phyloP scores from a whole-genome alignment of 1,139 yeast species.

The Lodderomyces metapsilosis region DNA sequence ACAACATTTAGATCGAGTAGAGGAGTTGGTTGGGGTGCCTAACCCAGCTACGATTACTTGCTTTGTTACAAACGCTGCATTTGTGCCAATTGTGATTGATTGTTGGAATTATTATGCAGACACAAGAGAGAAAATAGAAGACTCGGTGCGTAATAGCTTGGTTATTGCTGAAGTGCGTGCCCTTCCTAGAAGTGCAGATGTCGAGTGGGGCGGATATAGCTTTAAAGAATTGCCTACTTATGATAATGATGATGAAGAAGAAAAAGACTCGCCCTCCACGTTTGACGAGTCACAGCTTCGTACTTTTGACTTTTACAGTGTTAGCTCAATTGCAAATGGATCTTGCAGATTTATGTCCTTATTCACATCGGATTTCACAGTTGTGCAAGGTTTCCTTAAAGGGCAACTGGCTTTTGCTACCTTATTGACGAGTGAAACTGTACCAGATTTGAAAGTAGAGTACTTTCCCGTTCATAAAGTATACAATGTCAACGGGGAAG shows the following conservation, averaged over 20 bases:
- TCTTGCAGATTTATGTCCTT: slow-evolving; percentile 12
- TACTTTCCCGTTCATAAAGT: slow-evolving; percentile 26
- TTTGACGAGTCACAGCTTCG: neutral
- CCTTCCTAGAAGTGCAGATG: slow-evolving; percentile 67
- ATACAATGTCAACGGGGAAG: slow-evolving; percentile 20
- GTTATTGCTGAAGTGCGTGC: slow-evolving; percentile 57
- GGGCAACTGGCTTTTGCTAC: neutral
- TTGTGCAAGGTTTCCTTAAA: slow-evolving; percentile 10
- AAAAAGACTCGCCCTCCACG: neutral
- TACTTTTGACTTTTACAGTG: slow-evolving; percentile 13
- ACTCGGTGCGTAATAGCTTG: slow-evolving; percentile 21
- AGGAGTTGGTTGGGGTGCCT: slow-evolving; percentile 48
- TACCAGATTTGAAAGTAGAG: slow-evolving; percentile 15
- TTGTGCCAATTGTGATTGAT: slow-evolving; percentile 26
- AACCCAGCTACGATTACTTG: slow-evolving; percentile 52
- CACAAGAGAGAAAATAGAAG: slow-evolving; percentile 15
- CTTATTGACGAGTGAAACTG: slow-evolving; percentile 1
- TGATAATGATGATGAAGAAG: slow-evolving; percentile 38
- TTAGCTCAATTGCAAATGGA: slow-evolving; percentile 15
- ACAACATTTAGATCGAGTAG: slow-evolving; percentile 72
- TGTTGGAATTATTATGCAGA: slow-evolving; percentile 22
- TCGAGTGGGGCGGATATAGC: slow-evolving; percentile 77
- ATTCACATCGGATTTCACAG: slow-evolving; percentile 18
- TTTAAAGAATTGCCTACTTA: slow-evolving; percentile 39
- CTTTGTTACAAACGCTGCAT: slow-evolving; percentile 40